phyloP scores from a whole-genome alignment of 371 early-diverging fungal species.

The Thermomucor indicae-seudaticae region DNA sequence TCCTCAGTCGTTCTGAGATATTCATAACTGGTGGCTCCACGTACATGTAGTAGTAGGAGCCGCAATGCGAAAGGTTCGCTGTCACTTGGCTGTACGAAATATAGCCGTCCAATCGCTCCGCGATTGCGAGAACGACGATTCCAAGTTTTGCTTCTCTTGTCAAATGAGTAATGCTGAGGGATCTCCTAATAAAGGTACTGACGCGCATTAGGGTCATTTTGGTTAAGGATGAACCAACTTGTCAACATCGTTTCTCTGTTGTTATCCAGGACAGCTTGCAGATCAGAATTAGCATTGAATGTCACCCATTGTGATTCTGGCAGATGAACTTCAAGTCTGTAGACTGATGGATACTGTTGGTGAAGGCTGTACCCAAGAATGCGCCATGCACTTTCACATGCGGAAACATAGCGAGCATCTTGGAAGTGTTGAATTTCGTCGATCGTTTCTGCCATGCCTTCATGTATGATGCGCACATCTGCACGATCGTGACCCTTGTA shows the following conservation, averaged over 20 bases:
- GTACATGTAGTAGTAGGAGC: conserved; percentile 1
- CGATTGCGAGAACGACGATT: no score
- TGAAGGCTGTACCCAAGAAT: background rate
- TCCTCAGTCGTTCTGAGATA: background rate
- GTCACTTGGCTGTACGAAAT: background rate
- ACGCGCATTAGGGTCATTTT: background rate
- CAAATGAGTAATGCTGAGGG: background rate
- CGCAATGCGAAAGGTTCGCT: background rate
- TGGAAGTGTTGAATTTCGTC: background rate
- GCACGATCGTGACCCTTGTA: conserved; percentile 28
- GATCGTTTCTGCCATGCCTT: background rate
- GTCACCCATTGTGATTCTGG: no score
- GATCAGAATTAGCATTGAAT: no score
- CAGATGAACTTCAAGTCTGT: no score
- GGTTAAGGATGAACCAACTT: background rate
- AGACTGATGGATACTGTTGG: no score
- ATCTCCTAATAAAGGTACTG: background rate
- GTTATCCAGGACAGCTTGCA: no score
- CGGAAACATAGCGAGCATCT: background rate
- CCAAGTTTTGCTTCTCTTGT: background rate
- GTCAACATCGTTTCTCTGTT: background rate
- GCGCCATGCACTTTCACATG: background rate
- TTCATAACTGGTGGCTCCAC: background rate
- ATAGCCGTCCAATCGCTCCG: background rate
- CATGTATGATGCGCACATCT: background rate